phyloP scores from a whole-genome alignment of 768 basidiomycete species.

The Lanmaoa pseudosensibilis region DNA sequence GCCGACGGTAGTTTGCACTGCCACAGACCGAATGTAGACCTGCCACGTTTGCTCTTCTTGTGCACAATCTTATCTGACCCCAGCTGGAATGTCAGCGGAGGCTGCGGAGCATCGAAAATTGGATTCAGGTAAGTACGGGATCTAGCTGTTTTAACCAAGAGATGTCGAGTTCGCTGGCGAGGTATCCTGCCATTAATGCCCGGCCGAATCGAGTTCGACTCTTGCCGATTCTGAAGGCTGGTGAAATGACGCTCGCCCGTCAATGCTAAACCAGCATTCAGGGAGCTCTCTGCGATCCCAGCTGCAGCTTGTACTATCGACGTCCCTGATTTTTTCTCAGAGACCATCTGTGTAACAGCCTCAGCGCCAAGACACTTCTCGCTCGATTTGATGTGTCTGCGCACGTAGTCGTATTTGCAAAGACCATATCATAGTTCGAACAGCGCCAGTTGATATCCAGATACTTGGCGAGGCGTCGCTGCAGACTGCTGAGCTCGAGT shows the following conservation, averaged over 20 bases:
- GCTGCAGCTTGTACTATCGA: not conserved
- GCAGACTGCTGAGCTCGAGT: constrained; percentile 14
- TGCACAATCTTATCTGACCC: constrained; percentile 11
- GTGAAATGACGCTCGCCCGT: not conserved
- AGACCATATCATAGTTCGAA: constrained; percentile 4
- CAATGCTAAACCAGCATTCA: not conserved
- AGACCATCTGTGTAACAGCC: not conserved
- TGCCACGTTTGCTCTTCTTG: constrained; percentile 16
- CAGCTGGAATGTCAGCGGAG: no score
- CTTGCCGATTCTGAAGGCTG: not conserved
- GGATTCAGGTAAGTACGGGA: not conserved
- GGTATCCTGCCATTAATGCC: not conserved
- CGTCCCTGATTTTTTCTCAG: not conserved
- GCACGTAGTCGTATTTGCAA: constrained; percentile 10
- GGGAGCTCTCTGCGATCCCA: not conserved
- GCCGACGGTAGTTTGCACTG: constrained; percentile 4
- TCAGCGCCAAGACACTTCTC: constrained; percentile 4
- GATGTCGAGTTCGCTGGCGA: not conserved
- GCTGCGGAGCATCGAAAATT: no score
- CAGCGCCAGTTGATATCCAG: constrained; percentile 15
- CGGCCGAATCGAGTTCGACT: not conserved
- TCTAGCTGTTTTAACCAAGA: not conserved
- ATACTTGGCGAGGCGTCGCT: constrained; percentile 9
- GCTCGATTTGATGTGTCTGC: constrained; percentile 7
- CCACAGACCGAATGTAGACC: constrained; percentile 7